phyloP scores from a whole-genome alignment of 2,329 filamentous ascomycete species.

The Cytospora mali region DNA sequence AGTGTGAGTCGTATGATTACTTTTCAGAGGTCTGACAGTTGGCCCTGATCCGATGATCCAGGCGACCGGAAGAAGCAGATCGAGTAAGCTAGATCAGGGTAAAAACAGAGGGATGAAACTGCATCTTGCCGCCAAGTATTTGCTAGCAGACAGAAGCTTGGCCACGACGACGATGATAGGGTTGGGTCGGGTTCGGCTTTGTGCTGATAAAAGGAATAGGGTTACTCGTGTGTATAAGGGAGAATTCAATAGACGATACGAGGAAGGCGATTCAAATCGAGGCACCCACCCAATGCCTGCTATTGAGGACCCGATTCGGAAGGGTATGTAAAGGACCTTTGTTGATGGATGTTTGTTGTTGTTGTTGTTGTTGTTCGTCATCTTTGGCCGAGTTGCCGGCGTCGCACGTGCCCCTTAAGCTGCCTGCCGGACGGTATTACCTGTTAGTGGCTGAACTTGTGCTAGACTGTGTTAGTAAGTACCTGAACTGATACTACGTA shows the following conservation, averaged over 20 bases:
- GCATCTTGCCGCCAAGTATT: slow-evolving; percentile 16
- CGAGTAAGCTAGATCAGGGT: not conserved
- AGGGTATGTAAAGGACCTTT: slow-evolving; percentile 12
- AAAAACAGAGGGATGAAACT: slow-evolving; percentile 1
- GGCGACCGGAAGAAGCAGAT: not conserved
- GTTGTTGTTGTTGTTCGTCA: not conserved
- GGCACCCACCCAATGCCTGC: slow-evolving; percentile 8
- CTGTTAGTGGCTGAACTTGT: not conserved
- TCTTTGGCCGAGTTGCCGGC: not conserved
- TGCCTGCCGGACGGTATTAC: not conserved
- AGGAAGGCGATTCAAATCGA: not conserved
- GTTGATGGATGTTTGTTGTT: slow-evolving; percentile 5
- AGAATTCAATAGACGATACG: not conserved
- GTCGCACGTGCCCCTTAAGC: not conserved
- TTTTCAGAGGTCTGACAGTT: not conserved
- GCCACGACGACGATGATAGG: slow-evolving; percentile 4
- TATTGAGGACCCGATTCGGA: slow-evolving; percentile 25
- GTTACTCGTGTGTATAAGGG: not conserved
- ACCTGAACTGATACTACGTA: not conserved
- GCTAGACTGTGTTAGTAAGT: not conserved
- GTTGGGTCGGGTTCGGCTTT: not conserved
- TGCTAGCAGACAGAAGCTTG: slow-evolving; percentile 4
- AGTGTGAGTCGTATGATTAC: not conserved
- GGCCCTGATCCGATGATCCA: too few species aligned
- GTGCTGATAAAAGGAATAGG: not conserved